Evolutionary conservation across 495 filamentous ascomycete species (phyloP).

Genomic region (Geopyxis carbonaria): DNA sequence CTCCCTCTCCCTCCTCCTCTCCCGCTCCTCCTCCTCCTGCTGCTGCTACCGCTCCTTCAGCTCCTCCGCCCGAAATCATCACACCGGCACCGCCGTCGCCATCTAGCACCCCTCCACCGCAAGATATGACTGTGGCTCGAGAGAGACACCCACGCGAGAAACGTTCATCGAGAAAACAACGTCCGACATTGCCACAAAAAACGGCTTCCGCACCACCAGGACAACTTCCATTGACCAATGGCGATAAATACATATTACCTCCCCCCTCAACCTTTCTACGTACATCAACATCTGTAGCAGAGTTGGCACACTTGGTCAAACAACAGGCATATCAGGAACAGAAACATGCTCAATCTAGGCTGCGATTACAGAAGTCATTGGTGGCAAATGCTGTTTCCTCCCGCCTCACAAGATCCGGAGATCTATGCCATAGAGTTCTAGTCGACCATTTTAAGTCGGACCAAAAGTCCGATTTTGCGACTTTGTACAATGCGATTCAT

Average conservation of each 20-base stretch:
- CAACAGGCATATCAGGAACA: constrained; percentile 58
- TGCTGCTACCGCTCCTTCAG: constrained; percentile 1
- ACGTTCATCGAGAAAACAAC: constrained; percentile 19
- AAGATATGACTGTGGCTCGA: constrained; percentile 22
- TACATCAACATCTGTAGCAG: constrained; percentile 46
- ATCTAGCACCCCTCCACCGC: constrained; percentile 20
- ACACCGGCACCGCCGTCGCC: constrained; percentile 3
- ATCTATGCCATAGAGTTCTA: constrained; percentile 61
- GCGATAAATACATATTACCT: constrained; percentile 30
- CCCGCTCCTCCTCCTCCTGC: constrained; percentile 4
- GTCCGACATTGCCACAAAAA: constrained; percentile 13
- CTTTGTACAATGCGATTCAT: constrained; percentile 71
- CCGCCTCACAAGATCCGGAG: constrained; percentile 59
- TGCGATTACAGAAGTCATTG: constrained; percentile 47
- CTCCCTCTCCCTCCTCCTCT: constrained; percentile 15
- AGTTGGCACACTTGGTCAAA: constrained; percentile 53
- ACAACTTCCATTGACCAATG: constrained; percentile 25
- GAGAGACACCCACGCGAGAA: constrained; percentile 17
- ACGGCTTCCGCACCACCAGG: constrained; percentile 28
- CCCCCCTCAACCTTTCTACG: constrained; percentile 26
- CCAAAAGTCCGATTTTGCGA: constrained; percentile 75
- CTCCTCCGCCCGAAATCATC: not conserved
- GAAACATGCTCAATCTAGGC: constrained; percentile 46
- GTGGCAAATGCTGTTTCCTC: constrained; percentile 63
- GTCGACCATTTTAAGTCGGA: constrained; percentile 79